These are phyloP conservation scores for Lactarius evosmus DNA, from an alignment of 768 basidiomycete genomes.

Conservation along the genomic window DNA sequence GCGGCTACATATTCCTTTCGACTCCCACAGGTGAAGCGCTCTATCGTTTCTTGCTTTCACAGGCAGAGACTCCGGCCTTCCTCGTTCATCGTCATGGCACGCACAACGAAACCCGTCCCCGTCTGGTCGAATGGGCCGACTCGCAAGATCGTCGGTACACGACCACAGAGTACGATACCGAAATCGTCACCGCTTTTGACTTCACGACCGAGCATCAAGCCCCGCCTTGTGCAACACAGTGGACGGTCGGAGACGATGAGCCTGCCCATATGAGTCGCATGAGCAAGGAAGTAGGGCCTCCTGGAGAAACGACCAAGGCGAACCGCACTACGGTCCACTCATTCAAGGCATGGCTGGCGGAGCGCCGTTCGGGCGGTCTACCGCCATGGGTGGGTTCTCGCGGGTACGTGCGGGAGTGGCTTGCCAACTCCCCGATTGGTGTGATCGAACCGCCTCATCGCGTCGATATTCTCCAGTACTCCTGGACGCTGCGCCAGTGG, in stretches of 20 bases:
- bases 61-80: constrained; percentile 47
- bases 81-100: constrained; percentile 51
- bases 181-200: constrained; percentile 64
- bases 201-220: constrained; percentile 56
- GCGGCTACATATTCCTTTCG: not conserved
- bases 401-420: not conserved
- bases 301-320: constrained; percentile 40
- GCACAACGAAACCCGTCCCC: constrained; percentile 52
- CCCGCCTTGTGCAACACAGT: constrained; percentile 45
- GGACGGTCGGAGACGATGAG: constrained; percentile 59
- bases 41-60: constrained; percentile 67
- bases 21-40: constrained; percentile 58
- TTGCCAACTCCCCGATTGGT: constrained; percentile 4
- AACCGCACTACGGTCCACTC: constrained; percentile 42
- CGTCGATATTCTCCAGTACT: constrained; percentile 26
- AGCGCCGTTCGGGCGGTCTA: constrained; percentile 47
- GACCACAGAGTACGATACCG: constrained; percentile 51
- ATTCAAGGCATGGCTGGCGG: constrained; percentile 44
- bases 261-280: constrained; percentile 65
- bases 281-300: constrained; percentile 51
- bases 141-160: constrained; percentile 36
- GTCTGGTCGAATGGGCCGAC: constrained; percentile 42
- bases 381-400: constrained; percentile 57
- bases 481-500: constrained; percentile 48
- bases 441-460: constrained; percentile 8